A percentile compares a stretch with the other conserved stretches of the same genome.
These are phyloP conservation scores for Lyophyllum shimeji DNA, from an alignment of 768 basidiomycete genomes.

Conservation along the genomic window DNA sequence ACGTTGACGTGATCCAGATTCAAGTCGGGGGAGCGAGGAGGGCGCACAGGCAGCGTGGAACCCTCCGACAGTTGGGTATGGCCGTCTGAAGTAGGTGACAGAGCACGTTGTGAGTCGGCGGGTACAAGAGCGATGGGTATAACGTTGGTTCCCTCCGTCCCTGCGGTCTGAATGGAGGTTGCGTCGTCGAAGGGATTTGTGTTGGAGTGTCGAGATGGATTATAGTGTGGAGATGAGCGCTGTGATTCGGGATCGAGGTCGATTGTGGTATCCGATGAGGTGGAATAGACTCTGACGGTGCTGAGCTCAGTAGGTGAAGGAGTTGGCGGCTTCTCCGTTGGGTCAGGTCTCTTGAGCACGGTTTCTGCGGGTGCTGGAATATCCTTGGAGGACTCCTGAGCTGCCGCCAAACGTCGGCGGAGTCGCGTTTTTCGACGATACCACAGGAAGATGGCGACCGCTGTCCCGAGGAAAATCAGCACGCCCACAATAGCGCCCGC, in stretches of 20 bases:
- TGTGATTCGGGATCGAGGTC: conserved; percentile 59
- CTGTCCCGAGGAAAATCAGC: conserved; percentile 56
- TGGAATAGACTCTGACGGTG: conserved; percentile 48
- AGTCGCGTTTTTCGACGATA: conserved; percentile 60
- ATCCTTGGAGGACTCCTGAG: conserved; percentile 50
- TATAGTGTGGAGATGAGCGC: conserved; percentile 29
- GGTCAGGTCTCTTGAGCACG: conserved; percentile 82
- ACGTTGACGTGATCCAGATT: conserved; percentile 64
- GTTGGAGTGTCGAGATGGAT: conserved; percentile 30
- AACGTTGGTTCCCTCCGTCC: conserved; percentile 79
- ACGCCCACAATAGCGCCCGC: conserved; percentile 73
- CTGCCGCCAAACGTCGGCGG: conserved; percentile 31
- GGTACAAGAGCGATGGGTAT: conserved; percentile 83
- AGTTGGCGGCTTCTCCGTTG: conserved; percentile 56
- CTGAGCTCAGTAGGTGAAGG: conserved; percentile 33
- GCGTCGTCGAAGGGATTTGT: conserved; percentile 77
- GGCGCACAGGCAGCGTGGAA: conserved; percentile 51
- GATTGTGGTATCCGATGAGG: conserved; percentile 49
- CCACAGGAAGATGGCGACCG: conserved; percentile 53
- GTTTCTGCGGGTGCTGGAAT: conserved; percentile 72
- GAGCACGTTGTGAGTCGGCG: conserved; percentile 45
- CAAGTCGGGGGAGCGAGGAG: conserved; percentile 58
- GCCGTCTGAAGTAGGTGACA: conserved; percentile 26
- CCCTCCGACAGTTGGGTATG: conserved; percentile 30
- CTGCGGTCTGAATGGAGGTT: conserved; percentile 82